These are phyloP conservation scores for Fusarium devonianum DNA, from an alignment of 2,329 filamentous ascomycete genomes.

Conservation along the genomic window DNA sequence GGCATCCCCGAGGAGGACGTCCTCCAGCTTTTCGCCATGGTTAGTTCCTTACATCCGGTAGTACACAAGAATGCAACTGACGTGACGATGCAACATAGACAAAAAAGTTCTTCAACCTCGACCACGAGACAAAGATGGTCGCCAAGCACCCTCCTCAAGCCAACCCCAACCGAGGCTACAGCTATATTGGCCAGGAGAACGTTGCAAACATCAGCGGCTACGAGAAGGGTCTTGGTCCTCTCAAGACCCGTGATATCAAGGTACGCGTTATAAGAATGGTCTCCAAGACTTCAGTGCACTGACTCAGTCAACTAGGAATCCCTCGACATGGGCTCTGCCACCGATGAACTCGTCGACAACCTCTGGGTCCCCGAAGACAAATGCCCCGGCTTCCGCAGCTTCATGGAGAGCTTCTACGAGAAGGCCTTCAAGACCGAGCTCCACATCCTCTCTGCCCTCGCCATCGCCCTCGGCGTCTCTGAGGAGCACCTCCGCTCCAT, in stretches of 20 bases:
- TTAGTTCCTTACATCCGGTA: not conserved
- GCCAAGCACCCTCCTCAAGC: slow-evolving; percentile 44
- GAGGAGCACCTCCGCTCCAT: slow-evolving; percentile 72
- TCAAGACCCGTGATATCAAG: slow-evolving; percentile 58
- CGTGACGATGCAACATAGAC: slow-evolving; percentile 19
- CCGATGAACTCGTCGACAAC: slow-evolving; percentile 42
- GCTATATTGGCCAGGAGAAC: slow-evolving; percentile 47
- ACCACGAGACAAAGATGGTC: slow-evolving; percentile 44
- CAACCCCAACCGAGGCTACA: slow-evolving; percentile 49
- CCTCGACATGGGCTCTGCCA: slow-evolving; percentile 49
- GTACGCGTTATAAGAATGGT: not conserved
- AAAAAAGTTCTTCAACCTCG: slow-evolving; percentile 43
- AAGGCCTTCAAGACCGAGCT: slow-evolving; percentile 75
- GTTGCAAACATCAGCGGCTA: slow-evolving; percentile 46
- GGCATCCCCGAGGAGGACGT: slow-evolving; percentile 35
- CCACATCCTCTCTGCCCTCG: slow-evolving; percentile 78
- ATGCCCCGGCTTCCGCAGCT: slow-evolving; percentile 35
- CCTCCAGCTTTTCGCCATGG: slow-evolving; percentile 31
- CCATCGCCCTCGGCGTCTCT: slow-evolving; percentile 73
- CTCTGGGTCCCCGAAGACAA: slow-evolving; percentile 40
- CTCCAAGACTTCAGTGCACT: slow-evolving; percentile 3
- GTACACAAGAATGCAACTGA: not conserved
- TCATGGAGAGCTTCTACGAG: slow-evolving; percentile 66
- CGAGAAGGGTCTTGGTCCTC: slow-evolving; percentile 55
- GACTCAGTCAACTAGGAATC: slow-evolving; percentile 48